A percentile compares a stretch with the other conserved stretches of the same genome.
phyloP scores from a whole-genome alignment of 352 stramenopile species.

The Phytophthora ohioensis region DNA sequence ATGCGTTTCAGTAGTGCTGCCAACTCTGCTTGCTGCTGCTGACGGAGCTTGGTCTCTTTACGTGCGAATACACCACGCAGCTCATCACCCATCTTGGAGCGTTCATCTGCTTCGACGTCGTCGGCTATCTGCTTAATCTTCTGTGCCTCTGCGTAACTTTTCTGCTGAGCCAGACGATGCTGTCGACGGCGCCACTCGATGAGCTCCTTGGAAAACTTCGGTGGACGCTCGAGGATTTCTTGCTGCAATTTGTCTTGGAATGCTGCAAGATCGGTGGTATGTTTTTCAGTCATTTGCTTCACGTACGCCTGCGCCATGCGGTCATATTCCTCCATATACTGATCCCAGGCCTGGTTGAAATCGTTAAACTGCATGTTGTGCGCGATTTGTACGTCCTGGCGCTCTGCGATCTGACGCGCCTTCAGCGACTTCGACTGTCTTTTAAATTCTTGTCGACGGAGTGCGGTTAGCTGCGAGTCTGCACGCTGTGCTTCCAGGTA shows the following conservation, averaged over 20 bases:
- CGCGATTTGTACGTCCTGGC: slow-evolving; percentile 95
- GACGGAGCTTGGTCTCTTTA: slow-evolving; percentile 92
- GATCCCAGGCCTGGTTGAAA: slow-evolving; percentile 95
- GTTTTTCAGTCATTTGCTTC: slow-evolving; percentile 95
- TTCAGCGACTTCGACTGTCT: slow-evolving; percentile 93
- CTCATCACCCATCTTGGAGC: slow-evolving; percentile 88
- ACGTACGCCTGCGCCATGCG: slow-evolving; percentile 95
- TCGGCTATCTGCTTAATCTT: slow-evolving; percentile 96
- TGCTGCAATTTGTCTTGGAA: slow-evolving; percentile 92
- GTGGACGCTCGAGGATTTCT: slow-evolving; percentile 86
- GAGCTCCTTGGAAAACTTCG: slow-evolving; percentile 95
- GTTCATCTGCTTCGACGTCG: slow-evolving; percentile 93
- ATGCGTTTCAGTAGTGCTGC: slow-evolving; percentile 95
- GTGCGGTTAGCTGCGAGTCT: slow-evolving; percentile 86
- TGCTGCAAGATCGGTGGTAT: slow-evolving; percentile 81
- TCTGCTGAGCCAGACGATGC: slow-evolving; percentile 93
- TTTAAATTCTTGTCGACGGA: slow-evolving; percentile 93
- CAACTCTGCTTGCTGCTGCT: slow-evolving; percentile 94
- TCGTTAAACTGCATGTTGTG: slow-evolving; percentile 97
- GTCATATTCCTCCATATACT: slow-evolving; percentile 97
- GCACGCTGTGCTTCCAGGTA: slow-evolving; percentile 94
- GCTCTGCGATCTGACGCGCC: slow-evolving; percentile 91
- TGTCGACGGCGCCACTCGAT: slow-evolving; percentile 96
- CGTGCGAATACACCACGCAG: slow-evolving; percentile 77
- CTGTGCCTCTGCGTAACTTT: slow-evolving; percentile 94